A percentile compares a stretch with the other conserved stretches of the same genome.
phyloP scores from a whole-genome alignment of 1,284 basidiomycete species.

The Dichomitus squalens region DNA sequence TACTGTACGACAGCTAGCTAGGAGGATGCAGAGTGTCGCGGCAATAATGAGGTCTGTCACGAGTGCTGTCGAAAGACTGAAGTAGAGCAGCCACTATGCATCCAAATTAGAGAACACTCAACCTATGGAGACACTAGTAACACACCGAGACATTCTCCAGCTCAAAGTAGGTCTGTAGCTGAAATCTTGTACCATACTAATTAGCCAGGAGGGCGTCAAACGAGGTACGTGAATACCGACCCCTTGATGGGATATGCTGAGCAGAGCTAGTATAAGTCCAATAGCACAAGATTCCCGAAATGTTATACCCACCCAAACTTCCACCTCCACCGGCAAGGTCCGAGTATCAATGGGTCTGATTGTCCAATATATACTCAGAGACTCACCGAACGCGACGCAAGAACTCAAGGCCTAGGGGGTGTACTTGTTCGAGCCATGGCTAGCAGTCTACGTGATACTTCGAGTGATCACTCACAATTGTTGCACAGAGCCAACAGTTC shows the following conservation, averaged over 20 bases:
- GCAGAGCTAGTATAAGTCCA: neutral
- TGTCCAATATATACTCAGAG: too few species aligned
- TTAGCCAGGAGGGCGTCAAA: neutral
- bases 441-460: too few species aligned
- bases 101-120: neutral
- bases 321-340: neutral
- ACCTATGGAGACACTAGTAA: neutral
- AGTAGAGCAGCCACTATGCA: conserved; percentile 7
- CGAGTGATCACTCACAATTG: neutral
- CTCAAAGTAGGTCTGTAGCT: neutral
- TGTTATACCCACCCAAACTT: neutral
- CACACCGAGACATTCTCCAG: neutral
- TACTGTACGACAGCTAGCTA: neutral
- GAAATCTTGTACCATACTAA: neutral
- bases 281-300: neutral
- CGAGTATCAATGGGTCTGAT: too few species aligned
- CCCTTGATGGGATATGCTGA: neutral
- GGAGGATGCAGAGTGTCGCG: neutral
- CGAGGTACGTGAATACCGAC: neutral
- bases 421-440: too few species aligned
- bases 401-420: neutral
- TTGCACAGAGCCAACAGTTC: neutral
- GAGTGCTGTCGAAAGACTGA: neutral
- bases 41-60: conserved; percentile 5
- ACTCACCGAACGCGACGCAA: neutral